Evolutionary conservation across 495 filamentous ascomycete genomes (phyloP).

Genomic region (Penicillium coffeae): DNA sequence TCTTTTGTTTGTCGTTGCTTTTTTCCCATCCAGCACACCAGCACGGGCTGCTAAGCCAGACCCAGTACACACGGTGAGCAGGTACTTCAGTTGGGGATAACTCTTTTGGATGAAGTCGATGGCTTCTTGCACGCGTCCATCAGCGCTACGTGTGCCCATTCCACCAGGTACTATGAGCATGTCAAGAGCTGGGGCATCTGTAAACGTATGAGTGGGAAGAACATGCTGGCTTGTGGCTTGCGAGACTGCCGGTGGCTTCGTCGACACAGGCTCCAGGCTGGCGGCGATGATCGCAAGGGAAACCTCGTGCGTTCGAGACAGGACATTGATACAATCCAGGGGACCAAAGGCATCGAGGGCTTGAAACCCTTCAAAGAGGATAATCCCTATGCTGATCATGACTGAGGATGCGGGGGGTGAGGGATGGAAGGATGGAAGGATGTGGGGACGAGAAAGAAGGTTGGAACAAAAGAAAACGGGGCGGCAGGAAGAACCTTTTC

Average conservation of each 20-base stretch:
- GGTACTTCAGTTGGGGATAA: constrained; percentile 47
- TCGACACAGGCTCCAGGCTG: constrained; percentile 51
- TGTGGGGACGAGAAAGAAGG: too few species aligned
- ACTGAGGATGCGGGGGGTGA: not conserved
- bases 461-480: too few species aligned
- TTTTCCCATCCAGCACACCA: constrained; percentile 54
- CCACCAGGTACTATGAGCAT: constrained; percentile 68
- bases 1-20: constrained; percentile 52
- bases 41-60: constrained; percentile 46
- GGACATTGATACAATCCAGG: constrained; percentile 56
- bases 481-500: too few species aligned
- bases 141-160: constrained; percentile 41
- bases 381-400: constrained; percentile 21
- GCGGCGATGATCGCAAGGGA: constrained; percentile 47
- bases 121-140: too few species aligned
- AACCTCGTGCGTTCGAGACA: constrained; percentile 39
- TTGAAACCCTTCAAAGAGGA: constrained; percentile 34
- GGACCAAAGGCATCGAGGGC: constrained; percentile 55
- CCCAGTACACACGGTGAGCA: constrained; percentile 63
- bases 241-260: constrained; percentile 17
- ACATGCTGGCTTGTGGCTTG: constrained; percentile 37
- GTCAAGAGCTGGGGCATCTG: constrained; percentile 42
- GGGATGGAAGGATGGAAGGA: too few species aligned
- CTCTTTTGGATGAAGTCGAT: constrained; percentile 43
- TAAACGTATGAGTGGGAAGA: constrained; percentile 61